phyloP scores from a whole-genome alignment of 768 basidiomycete genomes.

The Suillus cothurnatus region DNA sequence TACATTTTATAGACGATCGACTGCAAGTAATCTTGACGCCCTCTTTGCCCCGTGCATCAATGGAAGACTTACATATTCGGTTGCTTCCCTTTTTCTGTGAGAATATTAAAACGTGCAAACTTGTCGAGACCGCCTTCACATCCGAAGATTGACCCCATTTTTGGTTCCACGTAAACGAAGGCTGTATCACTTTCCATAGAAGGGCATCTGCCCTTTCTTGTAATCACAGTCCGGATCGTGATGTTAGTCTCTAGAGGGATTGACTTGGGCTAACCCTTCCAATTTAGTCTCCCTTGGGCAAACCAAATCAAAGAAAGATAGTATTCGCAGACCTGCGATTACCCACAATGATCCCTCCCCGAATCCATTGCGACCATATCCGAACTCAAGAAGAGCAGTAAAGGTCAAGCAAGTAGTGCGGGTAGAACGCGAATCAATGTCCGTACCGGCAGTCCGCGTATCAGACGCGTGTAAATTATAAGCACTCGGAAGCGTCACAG shows the following conservation, averaged over 20 bases:
- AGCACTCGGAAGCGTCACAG: not conserved
- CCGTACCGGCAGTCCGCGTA: not conserved
- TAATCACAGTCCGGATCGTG: not conserved
- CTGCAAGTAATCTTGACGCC: conserved; percentile 10
- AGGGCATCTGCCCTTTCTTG: not conserved
- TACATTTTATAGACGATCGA: conserved; percentile 26
- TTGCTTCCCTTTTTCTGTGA: conserved; percentile 23
- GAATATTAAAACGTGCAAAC: conserved; percentile 12
- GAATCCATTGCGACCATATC: not conserved
- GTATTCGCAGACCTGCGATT: not conserved
- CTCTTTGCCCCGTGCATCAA: conserved; percentile 14
- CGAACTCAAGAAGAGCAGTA: not conserved
- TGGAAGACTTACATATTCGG: conserved; percentile 27
- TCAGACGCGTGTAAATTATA: not conserved
- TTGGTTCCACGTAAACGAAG: not conserved
- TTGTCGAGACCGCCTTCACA: not conserved
- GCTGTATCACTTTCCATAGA: not conserved
- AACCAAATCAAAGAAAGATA: not conserved
- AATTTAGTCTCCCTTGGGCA: not conserved
- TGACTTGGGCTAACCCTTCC: not conserved
- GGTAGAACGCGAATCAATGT: not conserved
- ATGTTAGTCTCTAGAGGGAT: not conserved
- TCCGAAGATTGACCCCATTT: not conserved
- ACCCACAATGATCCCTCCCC: not conserved
- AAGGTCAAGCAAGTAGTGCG: not conserved